These are phyloP conservation scores for Dendrobium nobile DNA, from an alignment of 106 monocot genomes.

Conservation along the genomic window DNA sequence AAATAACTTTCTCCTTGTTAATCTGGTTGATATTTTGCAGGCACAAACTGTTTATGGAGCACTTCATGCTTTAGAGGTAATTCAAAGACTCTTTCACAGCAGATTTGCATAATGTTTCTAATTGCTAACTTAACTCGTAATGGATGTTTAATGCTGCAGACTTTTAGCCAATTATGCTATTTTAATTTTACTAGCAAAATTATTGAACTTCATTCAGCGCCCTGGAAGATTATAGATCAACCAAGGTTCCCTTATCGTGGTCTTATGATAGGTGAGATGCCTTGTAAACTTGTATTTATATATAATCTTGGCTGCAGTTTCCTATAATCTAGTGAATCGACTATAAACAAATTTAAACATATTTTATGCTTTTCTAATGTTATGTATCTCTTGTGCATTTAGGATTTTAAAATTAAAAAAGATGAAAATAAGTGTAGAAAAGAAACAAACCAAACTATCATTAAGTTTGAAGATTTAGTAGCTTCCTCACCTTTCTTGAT, in stretches of 20 bases:
- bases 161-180: conserved; percentile 84
- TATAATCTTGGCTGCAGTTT: background rate
- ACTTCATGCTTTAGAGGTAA: conserved; percentile 85
- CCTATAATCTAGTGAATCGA: too few species aligned
- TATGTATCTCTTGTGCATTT: too few species aligned
- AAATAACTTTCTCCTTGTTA: conserved; percentile 6
- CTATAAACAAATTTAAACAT: too few species aligned
- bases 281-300: background rate
- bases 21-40: conserved; percentile 31
- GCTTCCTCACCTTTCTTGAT: too few species aligned
- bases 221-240: conserved; percentile 63
- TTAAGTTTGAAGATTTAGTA: too few species aligned
- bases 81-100: background rate
- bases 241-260: conserved; percentile 87
- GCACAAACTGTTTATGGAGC: conserved; percentile 92
- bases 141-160: conserved; percentile 40
- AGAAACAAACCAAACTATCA: too few species aligned
- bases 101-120: background rate
- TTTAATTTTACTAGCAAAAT: conserved; percentile 50
- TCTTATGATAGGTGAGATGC: conserved; percentile 74
- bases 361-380: too few species aligned
- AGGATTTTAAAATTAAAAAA: too few species aligned
- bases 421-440: too few species aligned
- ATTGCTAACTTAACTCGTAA: background rate
- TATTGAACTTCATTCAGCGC: conserved; percentile 56